A percentile compares a stretch with the other conserved stretches of the same genome.
Evolutionary conservation across 108 stramenopile species (phyloP).

Genomic region (Seminavis robusta): DNA sequence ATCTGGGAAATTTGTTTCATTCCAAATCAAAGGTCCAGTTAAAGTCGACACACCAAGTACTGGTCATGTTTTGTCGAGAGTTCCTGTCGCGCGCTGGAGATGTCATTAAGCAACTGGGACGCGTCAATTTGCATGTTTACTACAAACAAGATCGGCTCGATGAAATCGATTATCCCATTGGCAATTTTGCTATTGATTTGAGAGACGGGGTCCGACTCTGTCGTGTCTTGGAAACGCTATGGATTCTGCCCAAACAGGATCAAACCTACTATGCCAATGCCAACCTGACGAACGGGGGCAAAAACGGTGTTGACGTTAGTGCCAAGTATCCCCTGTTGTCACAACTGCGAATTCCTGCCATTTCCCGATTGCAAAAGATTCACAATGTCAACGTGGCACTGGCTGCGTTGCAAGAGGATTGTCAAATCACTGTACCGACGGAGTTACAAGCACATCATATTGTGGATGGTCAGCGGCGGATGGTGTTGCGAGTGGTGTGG

Average conservation of each 20-base stretch:
- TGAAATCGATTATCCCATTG: slow-evolving; percentile 83
- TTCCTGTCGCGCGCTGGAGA: slow-evolving; percentile 84
- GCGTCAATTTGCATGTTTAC: slow-evolving; percentile 65
- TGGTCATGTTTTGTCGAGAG: slow-evolving; percentile 70
- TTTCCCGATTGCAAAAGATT: slow-evolving; percentile 88
- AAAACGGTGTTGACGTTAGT: too few species aligned
- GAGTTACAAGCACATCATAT: slow-evolving; percentile 74
- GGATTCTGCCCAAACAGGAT: slow-evolving; percentile 29
- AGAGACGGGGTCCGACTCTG: slow-evolving; percentile 91
- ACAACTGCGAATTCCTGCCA: slow-evolving; percentile 82
- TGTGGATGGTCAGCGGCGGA: slow-evolving; percentile 83
- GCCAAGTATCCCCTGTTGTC: slow-evolving; percentile 51
- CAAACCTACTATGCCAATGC: too few species aligned
- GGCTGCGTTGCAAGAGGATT: slow-evolving; percentile 22
- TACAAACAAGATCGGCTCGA: slow-evolving; percentile 89
- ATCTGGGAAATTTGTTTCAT: slow-evolving; percentile 64
- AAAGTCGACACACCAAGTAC: slow-evolving; percentile 86
- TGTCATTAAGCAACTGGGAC: slow-evolving; percentile 78
- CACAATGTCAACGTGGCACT: slow-evolving; percentile 86
- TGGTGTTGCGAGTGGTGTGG: slow-evolving; percentile 83
- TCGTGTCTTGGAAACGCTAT: slow-evolving; percentile 71
- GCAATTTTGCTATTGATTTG: slow-evolving; percentile 86
- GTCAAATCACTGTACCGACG: slow-evolving; percentile 46
- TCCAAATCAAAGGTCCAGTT: slow-evolving; percentile 44
- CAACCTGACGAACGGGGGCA: too few species aligned